Percentiles rank a stretch among this genome's conserved stretches.
Conservation (phyloP, 2,329 filamentous ascomycete species). For the Dactylella cylindrospora region DNA sequence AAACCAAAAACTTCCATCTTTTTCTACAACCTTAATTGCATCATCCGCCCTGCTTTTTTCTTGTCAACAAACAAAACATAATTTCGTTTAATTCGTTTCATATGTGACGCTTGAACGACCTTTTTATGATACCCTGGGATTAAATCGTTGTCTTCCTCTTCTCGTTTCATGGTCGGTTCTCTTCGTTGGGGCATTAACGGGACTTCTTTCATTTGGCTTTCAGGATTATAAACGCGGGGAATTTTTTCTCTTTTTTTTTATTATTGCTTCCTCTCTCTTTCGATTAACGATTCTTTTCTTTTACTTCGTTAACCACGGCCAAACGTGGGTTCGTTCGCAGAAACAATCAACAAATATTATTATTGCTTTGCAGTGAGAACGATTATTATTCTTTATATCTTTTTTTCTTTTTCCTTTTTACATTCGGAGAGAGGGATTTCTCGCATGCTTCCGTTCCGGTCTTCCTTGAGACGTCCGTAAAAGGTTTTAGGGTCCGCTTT, state of each 20-base stretch:
- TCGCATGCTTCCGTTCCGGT: too few species aligned
- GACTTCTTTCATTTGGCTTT: constrained; percentile 17
- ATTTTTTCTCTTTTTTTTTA: constrained; percentile 4
- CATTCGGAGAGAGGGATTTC: too few species aligned
- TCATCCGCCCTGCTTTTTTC: constrained; percentile 2
- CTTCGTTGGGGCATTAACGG: too few species aligned
- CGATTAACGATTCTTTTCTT: constrained; percentile 8
- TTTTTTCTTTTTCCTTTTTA: neutral
- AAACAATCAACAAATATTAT: too few species aligned
- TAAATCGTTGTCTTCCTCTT: constrained; percentile 32
- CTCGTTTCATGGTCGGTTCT: too few species aligned
- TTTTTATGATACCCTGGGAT: constrained; percentile 42
- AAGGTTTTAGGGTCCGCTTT: too few species aligned
- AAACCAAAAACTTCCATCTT: neutral
- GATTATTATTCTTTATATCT: neutral
- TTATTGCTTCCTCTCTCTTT: neutral
- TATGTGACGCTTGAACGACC: constrained; percentile 16
- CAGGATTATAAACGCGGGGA: neutral
- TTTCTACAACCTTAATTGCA: neutral
- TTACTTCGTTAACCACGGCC: constrained; percentile 9
- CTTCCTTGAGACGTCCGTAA: too few species aligned
- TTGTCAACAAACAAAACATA: neutral
- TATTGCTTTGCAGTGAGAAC: too few species aligned
- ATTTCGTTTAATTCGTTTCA: constrained; percentile 15
- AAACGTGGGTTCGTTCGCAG: neutral